Evolutionary conservation across 208 protist species (phyloP).

Genomic region (Trichomonas vaginalis): DNA sequence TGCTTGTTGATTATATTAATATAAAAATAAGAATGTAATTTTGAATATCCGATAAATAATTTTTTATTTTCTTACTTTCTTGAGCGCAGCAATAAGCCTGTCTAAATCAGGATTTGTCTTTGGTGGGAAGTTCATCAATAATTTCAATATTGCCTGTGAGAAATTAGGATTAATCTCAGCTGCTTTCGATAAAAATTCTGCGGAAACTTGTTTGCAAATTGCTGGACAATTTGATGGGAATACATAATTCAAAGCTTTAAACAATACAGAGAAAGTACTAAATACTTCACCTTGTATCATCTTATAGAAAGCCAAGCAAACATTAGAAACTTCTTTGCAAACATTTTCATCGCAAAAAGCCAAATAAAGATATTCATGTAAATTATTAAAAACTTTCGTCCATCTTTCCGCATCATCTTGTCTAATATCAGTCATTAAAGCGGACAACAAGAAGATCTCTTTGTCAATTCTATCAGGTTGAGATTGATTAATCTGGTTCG

Average conservation of each 20-base stretch:
- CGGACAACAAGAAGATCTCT: neutral
- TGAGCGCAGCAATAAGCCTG: neutral
- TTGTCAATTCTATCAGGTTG: neutral
- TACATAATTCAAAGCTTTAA: neutral
- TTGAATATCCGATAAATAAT: too few relatives aligned
- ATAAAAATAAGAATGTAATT: too few relatives aligned
- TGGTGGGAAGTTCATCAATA: conserved; percentile 3
- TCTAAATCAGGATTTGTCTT: neutral
- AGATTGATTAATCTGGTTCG: neutral
- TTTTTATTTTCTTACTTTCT: conserved; percentile 13
- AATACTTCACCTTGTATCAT: neutral
- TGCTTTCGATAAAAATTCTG: neutral
- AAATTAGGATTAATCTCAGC: neutral
- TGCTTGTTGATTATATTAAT: too few relatives aligned
- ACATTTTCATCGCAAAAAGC: neutral
- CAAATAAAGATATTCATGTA: neutral
- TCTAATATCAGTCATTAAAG: neutral
- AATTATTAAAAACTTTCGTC: neutral
- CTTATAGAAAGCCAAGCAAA: neutral
- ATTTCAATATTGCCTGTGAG: neutral
- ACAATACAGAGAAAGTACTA: neutral
- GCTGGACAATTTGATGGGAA: neutral
- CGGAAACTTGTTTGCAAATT: neutral
- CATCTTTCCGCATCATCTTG: neutral
- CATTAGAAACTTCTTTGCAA: neutral